Conservation (phyloP, 352 stramenopile species). For the Phytophthora boehmeriae region DNA sequence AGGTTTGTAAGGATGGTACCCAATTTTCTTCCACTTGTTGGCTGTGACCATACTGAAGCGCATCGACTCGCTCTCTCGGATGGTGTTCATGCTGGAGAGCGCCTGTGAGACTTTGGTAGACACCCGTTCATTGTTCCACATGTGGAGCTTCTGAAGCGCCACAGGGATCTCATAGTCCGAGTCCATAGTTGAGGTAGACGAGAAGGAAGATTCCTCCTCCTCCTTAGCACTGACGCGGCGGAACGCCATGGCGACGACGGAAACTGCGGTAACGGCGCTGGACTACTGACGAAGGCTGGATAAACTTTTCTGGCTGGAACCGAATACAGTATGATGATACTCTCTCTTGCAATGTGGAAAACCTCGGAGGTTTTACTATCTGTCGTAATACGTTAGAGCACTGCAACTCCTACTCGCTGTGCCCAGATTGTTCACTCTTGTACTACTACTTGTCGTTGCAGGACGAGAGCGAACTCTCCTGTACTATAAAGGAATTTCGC, state of each 20-base stretch:
- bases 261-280: not conserved
- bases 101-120: constrained; percentile 65
- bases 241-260: constrained; percentile 23
- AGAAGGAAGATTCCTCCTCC: constrained; percentile 75
- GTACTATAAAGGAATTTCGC: no score
- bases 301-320: constrained; percentile 13
- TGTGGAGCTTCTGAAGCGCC: constrained; percentile 64
- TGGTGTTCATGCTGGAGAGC: constrained; percentile 68
- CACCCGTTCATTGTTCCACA: constrained; percentile 71
- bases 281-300: not conserved
- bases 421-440: no score
- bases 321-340: not conserved
- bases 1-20: constrained; percentile 84
- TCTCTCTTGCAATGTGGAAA: no score
- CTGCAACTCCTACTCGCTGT: no score
- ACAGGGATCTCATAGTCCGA: constrained; percentile 85
- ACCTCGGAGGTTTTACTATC: no score
- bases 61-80: constrained; percentile 80
- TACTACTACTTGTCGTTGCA: no score
- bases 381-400: no score
- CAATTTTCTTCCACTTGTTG: constrained; percentile 85
- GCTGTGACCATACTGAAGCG: constrained; percentile 79
- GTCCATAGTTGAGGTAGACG: constrained; percentile 85
- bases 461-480: no score
- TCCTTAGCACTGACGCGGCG: constrained; percentile 20